Base-by-base conservation (phyloP, 805 yeast species). In the Zygoascus flipseniorum region DNA sequence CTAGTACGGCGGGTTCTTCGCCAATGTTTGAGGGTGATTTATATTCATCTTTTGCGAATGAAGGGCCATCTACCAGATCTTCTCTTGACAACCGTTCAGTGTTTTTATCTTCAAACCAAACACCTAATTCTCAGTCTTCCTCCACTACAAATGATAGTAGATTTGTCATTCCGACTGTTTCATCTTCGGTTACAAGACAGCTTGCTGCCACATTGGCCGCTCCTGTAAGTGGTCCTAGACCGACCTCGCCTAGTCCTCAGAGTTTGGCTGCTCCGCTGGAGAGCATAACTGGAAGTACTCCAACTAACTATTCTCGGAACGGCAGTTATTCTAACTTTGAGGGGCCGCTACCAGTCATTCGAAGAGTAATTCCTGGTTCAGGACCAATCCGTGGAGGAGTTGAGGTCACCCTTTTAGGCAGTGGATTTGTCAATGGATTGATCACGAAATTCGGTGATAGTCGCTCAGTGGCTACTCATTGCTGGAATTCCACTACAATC, bases 341-440 rank as follows among this genome's bases (percentile, higher is more conserved):
- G 4, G 56, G 54, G 6, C 55, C 54, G n/a, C 23, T 57, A 32
- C 95, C 95, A 1, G 66, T 76, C 0, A 83, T 92, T 51, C 90
- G 89, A 66, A 76, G 96, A 54, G 84, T 93, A 11, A 90, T 93
- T 54, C 99, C 99, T 0, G 85, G 93, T 0, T 90, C 87, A 65
- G 99, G 99, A 1, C 95, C 97, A 13, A 79, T 89, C 14, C 78
- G 96, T 57, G 99, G 99, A 59, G 99, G 99, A 18, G 83, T 90
- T 45, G 99, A 93, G 66, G 88, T 93, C 9, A 93, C 99, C 0
- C 71, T 93, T 47, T 73, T 93, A 43, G 99, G 99, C 1, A 77
- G 83, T 48, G 86, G 89, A 55, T 93, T 93, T 75, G 82, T 83
- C 52, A 86, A 86, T 18, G 96, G 96, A 0, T 72, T 92, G 54